phyloP scores from a whole-genome alignment of 148 eudicot species.

The Polygonum maritimum region DNA sequence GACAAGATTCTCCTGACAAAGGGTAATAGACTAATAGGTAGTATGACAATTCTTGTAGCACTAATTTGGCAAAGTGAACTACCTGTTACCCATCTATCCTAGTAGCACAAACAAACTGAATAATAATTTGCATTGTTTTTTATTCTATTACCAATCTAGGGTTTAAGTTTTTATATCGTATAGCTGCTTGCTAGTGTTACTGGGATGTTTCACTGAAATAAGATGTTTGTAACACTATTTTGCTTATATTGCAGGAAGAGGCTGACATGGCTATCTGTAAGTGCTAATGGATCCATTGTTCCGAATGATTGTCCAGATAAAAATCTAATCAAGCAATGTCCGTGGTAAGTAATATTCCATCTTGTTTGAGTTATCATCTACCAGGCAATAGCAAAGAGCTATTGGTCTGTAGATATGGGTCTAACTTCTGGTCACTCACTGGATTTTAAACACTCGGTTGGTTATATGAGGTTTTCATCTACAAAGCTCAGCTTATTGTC shows the following conservation, averaged over 20 bases:
- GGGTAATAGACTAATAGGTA: not conserved
- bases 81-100: not conserved
- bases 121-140: not conserved
- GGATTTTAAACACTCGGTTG: not conserved
- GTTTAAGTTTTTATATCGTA: not conserved
- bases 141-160: not conserved
- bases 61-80: not conserved
- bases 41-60: not conserved
- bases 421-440: not conserved
- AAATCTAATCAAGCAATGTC: slow-evolving; percentile 45
- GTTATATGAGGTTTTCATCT: not conserved
- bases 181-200: not conserved
- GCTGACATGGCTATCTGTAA: slow-evolving; percentile 66
- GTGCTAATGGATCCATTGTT: slow-evolving; percentile 73
- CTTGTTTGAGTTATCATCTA: not conserved
- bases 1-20: not conserved
- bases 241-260: slow-evolving; percentile 37
- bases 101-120: not conserved
- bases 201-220: not conserved
- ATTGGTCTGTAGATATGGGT: not conserved
- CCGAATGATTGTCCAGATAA: slow-evolving; percentile 71
- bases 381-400: not conserved
- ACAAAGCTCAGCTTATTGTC: not conserved
- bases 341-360: slow-evolving; percentile 44
- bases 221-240: slow-evolving; percentile 2